Conservation (phyloP, 495 filamentous ascomycete species). For the Cercophora sp. region DNA sequence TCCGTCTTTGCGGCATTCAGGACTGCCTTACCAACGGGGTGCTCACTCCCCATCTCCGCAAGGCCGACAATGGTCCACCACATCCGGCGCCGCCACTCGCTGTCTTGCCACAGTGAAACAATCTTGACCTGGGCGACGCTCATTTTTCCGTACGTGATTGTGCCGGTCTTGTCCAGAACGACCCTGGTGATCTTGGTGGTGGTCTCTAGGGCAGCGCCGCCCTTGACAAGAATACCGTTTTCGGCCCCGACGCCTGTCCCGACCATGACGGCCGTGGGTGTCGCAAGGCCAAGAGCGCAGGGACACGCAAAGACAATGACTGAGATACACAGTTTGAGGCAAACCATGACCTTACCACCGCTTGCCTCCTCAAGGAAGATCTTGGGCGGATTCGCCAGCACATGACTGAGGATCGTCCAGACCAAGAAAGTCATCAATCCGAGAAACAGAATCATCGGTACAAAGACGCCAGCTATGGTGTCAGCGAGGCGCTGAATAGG, state of each 20-base stretch:
- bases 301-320: slow-evolving; percentile 99
- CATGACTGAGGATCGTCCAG: slow-evolving; percentile 94
- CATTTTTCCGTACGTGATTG: slow-evolving; percentile 93
- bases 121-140: slow-evolving; percentile 69
- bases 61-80: slow-evolving; percentile 97
- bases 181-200: slow-evolving; percentile 88
- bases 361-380: slow-evolving; percentile 78
- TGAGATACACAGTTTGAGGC: slow-evolving; percentile 94
- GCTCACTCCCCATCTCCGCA: slow-evolving; percentile 89
- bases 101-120: slow-evolving; percentile 63
- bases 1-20: slow-evolving; percentile 65
- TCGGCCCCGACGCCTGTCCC: slow-evolving; percentile 96
- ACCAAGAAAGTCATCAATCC: slow-evolving; percentile 80
- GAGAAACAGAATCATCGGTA: slow-evolving; percentile 80
- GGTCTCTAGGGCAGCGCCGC: slow-evolving; percentile 87
- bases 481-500: slow-evolving; percentile 95
- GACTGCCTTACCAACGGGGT: slow-evolving; percentile 88
- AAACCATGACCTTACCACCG: slow-evolving; percentile 92
- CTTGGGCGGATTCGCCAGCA: slow-evolving; percentile 72
- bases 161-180: slow-evolving; percentile 99
- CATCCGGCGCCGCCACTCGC: slow-evolving; percentile 63
- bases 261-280: slow-evolving; percentile 97
- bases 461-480: slow-evolving; percentile 87
- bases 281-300: slow-evolving; percentile 89
- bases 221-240: slow-evolving; percentile 94